Base-by-base conservation (phyloP, 2,329 filamentous ascomycete genomes). In the Neopestalotiopsis clavispora region DNA sequence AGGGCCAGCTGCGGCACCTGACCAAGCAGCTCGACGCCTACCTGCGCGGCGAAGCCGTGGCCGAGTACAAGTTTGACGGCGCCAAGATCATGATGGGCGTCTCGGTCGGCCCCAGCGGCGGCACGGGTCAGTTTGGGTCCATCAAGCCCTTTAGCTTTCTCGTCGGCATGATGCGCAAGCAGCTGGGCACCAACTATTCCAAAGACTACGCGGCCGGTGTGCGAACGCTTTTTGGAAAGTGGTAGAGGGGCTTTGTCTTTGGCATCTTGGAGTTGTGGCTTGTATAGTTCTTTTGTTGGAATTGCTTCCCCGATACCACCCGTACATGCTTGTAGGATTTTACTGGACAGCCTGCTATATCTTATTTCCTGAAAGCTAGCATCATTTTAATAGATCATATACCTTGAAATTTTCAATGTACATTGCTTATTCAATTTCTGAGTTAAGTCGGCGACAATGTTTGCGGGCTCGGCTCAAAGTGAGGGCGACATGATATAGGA, bases 41-140 rank as follows among this genome's bases (percentile, higher is more conserved):
- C 56, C 73, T 84, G 42, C 69, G 69, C 40, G 71, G 78, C 1
- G 74, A 75, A 7, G 71, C 71, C 23, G 56, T 78, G 34, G 72
- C 75, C 14, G 77, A 78, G 65, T 82, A 82, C 72, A 63, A 70
- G 42, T 71, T 74, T 7, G 72, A 67, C 42, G 69, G 72, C 40
- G 45, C 66, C 14, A 80, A 78, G 74, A 63, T 76, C 13, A 71
- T 80, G 67, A 73, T 79, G n/a, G 81, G 69, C 4, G 69, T 84
- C 32, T 83, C 82, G 1, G 67, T 85, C 13, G 84, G 83, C 1
- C 77, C 79, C 64, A 79, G 77, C 69, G 77, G 79, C 13, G 82
- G 74, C 3, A 79, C 80, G 0, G 81, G 82, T 1, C 81, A 83
- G 72, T 71, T 82, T 65, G 79, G 79, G 10, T 74, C 65, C 1